A percentile compares a stretch with the other conserved stretches of the same genome.
phyloP scores from a whole-genome alignment of 495 filamentous ascomycete species.

The Antarctomyces pellizariae region DNA sequence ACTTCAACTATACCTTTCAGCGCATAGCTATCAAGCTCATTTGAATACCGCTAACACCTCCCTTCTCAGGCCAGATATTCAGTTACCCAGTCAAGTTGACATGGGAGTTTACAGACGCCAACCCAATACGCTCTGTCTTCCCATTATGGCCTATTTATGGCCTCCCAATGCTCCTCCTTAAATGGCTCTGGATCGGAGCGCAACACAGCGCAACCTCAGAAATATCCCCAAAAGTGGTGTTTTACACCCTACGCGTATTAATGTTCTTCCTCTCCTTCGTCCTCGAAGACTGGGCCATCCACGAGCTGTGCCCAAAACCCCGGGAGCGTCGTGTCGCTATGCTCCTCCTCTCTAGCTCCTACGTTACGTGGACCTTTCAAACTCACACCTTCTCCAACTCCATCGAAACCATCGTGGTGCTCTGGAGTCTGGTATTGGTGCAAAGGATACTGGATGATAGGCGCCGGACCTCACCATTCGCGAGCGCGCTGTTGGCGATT shows the following conservation, averaged over 20 bases:
- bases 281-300: constrained; percentile 87
- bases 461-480: constrained; percentile 50
- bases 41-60: neutral
- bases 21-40: neutral
- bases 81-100: constrained; percentile 63
- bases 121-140: constrained; percentile 84
- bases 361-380: constrained; percentile 97
- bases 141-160: constrained; percentile 90
- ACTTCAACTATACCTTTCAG: neutral
- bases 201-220: constrained; percentile 30
- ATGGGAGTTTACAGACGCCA: constrained; percentile 79
- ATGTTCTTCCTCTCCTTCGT: constrained; percentile 95
- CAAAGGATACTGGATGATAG: constrained; percentile 56
- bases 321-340: constrained; percentile 45
- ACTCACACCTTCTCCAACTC: constrained; percentile 98
- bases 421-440: constrained; percentile 80
- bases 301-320: constrained; percentile 62
- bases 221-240: constrained; percentile 48
- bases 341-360: constrained; percentile 73
- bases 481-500: constrained; percentile 53
- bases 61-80: constrained; percentile 54
- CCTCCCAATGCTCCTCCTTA: constrained; percentile 70
- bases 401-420: constrained; percentile 74
- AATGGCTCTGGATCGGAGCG: constrained; percentile 61
- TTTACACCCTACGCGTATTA: constrained; percentile 62